phyloP scores from a whole-genome alignment of 2,329 filamentous ascomycete genomes.

The Diaporthe citri region DNA sequence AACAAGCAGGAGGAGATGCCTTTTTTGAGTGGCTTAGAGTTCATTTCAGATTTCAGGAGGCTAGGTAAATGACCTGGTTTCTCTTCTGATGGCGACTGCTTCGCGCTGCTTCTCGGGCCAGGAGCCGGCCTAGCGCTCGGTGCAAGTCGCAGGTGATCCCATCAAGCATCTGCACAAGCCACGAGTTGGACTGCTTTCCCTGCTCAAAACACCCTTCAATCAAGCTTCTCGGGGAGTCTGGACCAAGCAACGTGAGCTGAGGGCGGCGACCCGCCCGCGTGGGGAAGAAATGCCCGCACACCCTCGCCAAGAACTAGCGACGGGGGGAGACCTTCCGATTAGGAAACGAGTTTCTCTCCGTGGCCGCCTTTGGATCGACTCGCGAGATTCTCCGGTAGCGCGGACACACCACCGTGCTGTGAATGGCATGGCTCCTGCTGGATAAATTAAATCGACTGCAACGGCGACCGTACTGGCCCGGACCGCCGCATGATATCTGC shows the following conservation, averaged over 20 bases:
- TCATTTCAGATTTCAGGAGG: not conserved
- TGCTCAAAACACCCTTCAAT: not conserved
- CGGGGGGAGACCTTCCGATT: conserved; percentile 19
- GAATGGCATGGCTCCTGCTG: conserved; percentile 18
- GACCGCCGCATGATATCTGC: not conserved
- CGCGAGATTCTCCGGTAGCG: conserved; percentile 16
- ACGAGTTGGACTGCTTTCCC: not conserved
- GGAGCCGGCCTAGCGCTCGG: conserved; percentile 21
- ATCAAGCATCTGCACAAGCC: conserved; percentile 1
- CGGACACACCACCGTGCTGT: conserved; percentile 6
- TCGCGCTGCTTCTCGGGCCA: conserved; percentile 3
- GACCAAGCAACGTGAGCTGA: not conserved
- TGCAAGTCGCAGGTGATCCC: conserved; percentile 19
- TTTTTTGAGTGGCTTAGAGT: not conserved
- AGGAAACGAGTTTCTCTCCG: conserved; percentile 7
- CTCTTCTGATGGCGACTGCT: not conserved
- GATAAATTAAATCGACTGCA: conserved; percentile 26
- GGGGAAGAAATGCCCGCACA: not conserved
- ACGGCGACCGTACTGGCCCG: not conserved
- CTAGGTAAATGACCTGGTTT: not conserved
- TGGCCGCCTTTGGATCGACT: not conserved
- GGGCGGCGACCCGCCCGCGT: not conserved
- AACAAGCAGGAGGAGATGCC: not conserved
- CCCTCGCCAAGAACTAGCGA: conserved; percentile 7
- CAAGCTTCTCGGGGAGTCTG: not conserved